These are phyloP conservation scores for Botryosphaeria dothidea DNA, from an alignment of 2,329 filamentous ascomycete genomes.

Conservation along the genomic window DNA sequence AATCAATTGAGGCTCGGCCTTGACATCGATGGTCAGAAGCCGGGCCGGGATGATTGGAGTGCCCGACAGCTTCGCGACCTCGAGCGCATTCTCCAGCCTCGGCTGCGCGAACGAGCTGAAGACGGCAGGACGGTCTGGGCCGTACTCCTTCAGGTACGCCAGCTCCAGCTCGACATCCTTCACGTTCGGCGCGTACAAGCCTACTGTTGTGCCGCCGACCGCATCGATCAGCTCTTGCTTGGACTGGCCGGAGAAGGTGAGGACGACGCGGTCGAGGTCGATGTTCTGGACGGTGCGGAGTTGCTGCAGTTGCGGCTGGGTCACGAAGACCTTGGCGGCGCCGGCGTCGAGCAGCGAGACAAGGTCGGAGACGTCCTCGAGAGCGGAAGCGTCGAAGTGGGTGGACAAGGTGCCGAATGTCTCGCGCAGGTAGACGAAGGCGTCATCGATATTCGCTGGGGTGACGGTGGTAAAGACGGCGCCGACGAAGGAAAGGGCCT, in stretches of 20 bases:
- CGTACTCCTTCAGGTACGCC: conserved; percentile 52
- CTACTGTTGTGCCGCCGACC: conserved; percentile 44
- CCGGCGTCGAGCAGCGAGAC: conserved; percentile 81
- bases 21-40: conserved; percentile 65
- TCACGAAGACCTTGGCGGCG: conserved; percentile 81
- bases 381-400: conserved; percentile 73
- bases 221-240: conserved; percentile 43
- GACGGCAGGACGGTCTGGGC: conserved; percentile 49
- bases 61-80: conserved; percentile 46
- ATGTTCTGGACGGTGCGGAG: conserved; percentile 55
- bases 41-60: conserved; percentile 76
- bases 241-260: conserved; percentile 50
- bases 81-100: conserved; percentile 41
- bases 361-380: conserved; percentile 71
- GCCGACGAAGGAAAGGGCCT: conserved; percentile 59
- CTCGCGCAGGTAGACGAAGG: conserved; percentile 56
- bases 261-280: conserved; percentile 58
- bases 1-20: conserved; percentile 61
- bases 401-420: conserved; percentile 60
- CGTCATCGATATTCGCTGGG: conserved; percentile 47
- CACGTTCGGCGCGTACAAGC: conserved; percentile 46
- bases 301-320: conserved; percentile 64
- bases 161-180: conserved; percentile 45
- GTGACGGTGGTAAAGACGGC: conserved; percentile 57
- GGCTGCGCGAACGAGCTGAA: conserved; percentile 51